These are phyloP conservation scores for Blastobotrys peoriensis DNA, from an alignment of 805 yeast genomes.

Conservation along the genomic window DNA sequence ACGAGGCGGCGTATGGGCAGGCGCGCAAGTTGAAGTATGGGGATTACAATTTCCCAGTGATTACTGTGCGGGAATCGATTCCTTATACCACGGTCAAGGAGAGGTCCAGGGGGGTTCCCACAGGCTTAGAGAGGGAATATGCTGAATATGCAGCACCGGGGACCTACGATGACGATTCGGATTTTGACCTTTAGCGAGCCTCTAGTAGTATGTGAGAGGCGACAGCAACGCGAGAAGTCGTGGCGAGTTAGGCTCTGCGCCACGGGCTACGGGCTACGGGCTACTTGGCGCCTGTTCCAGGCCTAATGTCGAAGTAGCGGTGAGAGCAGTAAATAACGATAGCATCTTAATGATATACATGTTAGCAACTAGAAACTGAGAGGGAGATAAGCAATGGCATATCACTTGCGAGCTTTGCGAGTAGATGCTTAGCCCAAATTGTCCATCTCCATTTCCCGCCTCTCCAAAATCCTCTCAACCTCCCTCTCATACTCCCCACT, in stretches of 20 bases:
- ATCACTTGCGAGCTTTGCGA: background rate
- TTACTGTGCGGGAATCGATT: conserved; percentile 28
- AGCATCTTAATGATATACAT: conserved; percentile 1
- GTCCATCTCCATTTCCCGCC: conserved; percentile 31
- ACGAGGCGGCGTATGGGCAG: conserved; percentile 29
- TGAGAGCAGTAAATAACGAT: background rate
- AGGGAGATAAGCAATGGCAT: background rate
- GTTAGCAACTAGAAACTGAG: background rate
- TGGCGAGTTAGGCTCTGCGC: too few relatives aligned
- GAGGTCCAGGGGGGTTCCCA: conserved; percentile 11
- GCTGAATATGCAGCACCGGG: conserved; percentile 16
- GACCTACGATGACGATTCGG: conserved; percentile 10
- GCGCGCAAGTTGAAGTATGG: conserved; percentile 33
- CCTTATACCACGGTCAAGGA: conserved; percentile 17
- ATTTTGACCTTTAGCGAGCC: conserved; percentile 5
- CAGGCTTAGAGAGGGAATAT: conserved; percentile 18
- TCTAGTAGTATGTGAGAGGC: too few relatives aligned
- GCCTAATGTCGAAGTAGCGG: too few relatives aligned
- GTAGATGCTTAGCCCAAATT: conserved; percentile 1
- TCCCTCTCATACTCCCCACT: conserved; percentile 31
- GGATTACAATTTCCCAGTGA: conserved; percentile 39
- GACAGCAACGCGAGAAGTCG: too few relatives aligned
- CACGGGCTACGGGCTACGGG: too few relatives aligned
- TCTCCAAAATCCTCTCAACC: conserved; percentile 30
- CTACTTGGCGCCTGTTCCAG: too few relatives aligned